These are phyloP conservation scores for Chrysoporthe deuterocubensis DNA, from an alignment of 2,329 filamentous ascomycete species.

Conservation along the genomic window DNA sequence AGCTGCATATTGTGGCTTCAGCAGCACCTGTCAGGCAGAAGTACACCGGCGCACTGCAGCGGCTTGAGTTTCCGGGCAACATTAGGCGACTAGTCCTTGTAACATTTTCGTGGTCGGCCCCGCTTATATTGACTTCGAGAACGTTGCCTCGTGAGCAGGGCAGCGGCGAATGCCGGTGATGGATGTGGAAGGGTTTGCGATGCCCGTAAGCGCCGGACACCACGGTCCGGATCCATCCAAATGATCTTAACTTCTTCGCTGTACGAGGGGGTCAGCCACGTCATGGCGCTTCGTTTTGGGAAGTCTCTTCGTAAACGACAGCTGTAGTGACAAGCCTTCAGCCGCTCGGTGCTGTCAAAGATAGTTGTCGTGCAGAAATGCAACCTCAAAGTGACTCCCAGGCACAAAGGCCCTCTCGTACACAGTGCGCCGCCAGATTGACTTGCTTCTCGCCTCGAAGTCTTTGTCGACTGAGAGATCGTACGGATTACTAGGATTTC, in stretches of 20 bases:
- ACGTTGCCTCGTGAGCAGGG: neutral
- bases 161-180: neutral
- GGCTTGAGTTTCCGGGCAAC: neutral
- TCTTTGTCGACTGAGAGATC: neutral
- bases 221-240: neutral
- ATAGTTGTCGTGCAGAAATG: slow-evolving; percentile 7
- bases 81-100: neutral
- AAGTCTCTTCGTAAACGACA: neutral
- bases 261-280: neutral
- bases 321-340: neutral
- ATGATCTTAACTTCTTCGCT: neutral
- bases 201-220: neutral
- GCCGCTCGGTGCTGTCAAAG: neutral
- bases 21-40: neutral
- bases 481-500: neutral
- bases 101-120: neutral
- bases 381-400: neutral
- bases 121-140: neutral
- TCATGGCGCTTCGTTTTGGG: neutral
- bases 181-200: neutral
- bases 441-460: neutral
- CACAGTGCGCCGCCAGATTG: neutral
- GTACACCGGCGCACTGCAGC: neutral
- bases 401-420: neutral
- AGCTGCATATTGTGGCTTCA: neutral